phyloP scores from a whole-genome alignment of 1,284 basidiomycete genomes.

The Heterobasidion irregulare region DNA sequence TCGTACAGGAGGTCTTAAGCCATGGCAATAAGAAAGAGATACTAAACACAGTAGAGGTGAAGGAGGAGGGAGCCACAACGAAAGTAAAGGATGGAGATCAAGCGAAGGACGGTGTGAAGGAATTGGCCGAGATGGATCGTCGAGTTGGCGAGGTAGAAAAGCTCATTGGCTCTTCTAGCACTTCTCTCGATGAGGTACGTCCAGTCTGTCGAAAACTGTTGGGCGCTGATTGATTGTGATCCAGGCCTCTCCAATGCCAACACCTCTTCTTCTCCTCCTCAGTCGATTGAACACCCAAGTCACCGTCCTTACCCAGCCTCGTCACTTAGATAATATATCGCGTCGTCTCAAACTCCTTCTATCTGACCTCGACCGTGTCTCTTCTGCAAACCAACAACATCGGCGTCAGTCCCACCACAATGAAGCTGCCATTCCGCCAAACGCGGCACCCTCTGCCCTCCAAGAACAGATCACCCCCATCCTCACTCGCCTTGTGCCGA shows the following conservation, averaged over 20 bases:
- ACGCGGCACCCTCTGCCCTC: slow-evolving; percentile 23
- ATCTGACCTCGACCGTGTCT: slow-evolving; percentile 86
- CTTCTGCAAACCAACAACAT: slow-evolving; percentile 38
- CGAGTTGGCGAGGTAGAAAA: slow-evolving; percentile 77
- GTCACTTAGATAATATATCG: slow-evolving; percentile 95
- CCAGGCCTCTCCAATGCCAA: slow-evolving; percentile 59
- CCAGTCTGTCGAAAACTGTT: neutral
- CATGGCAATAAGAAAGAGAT: slow-evolving; percentile 20
- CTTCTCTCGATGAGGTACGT: slow-evolving; percentile 65
- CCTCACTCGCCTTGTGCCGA: slow-evolving; percentile 76
- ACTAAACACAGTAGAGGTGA: slow-evolving; percentile 10
- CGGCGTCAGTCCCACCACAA: slow-evolving; percentile 25
- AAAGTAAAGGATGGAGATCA: slow-evolving; percentile 13
- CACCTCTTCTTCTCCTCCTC: slow-evolving; percentile 78
- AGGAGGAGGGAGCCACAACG: slow-evolving; percentile 7
- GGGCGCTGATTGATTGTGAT: neutral
- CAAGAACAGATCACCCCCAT: slow-evolving; percentile 70
- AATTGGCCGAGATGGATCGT: slow-evolving; percentile 67
- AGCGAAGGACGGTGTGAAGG: slow-evolving; percentile 24
- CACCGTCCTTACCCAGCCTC: slow-evolving; percentile 86
- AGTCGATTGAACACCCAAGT: slow-evolving; percentile 81
- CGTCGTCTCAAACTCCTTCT: slow-evolving; percentile 89
- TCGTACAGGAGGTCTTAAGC: slow-evolving; percentile 57
- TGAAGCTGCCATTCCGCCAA: slow-evolving; percentile 22
- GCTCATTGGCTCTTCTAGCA: slow-evolving; percentile 66